A percentile compares a stretch with the other conserved stretches of the same genome.
Conservation (phyloP, 768 basidiomycete genomes). For the Melanogaster broomeanus region DNA sequence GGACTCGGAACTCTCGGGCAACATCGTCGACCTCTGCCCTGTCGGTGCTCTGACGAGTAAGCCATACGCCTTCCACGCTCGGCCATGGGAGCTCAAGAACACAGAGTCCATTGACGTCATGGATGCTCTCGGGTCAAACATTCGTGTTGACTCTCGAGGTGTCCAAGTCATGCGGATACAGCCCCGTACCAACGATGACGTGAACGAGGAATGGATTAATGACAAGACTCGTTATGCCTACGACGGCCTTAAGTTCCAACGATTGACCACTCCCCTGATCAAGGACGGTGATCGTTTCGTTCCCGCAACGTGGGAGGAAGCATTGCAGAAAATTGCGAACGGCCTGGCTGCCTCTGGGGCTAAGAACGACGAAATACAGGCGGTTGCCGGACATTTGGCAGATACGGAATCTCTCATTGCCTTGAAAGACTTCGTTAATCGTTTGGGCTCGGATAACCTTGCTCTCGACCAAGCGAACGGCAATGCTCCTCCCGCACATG, state of each 20-base stretch:
- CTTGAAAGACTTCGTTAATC: slow-evolving; percentile 91
- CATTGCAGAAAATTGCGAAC: slow-evolving; percentile 72
- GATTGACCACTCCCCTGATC: slow-evolving; percentile 88
- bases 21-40: slow-evolving; percentile 95
- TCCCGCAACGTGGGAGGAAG: slow-evolving; percentile 88
- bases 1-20: slow-evolving; percentile 97
- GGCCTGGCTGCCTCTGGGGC: slow-evolving; percentile 83
- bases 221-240: slow-evolving; percentile 98
- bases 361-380: slow-evolving; percentile 90
- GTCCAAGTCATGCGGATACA: slow-evolving; percentile 97
- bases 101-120: slow-evolving; percentile 96
- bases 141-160: slow-evolving; percentile 93
- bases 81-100: slow-evolving; percentile 98
- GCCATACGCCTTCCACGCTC: slow-evolving; percentile 96
- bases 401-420: slow-evolving; percentile 94
- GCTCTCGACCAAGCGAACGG: slow-evolving; percentile 76
- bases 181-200: slow-evolving; percentile 93
- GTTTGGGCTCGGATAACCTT: slow-evolving; percentile 93
- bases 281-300: slow-evolving; percentile 94
- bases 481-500: slow-evolving; percentile 66
- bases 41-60: slow-evolving; percentile 98
- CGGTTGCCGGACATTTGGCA: slow-evolving; percentile 88
- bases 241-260: slow-evolving; percentile 94
- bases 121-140: slow-evolving; percentile 96
- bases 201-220: slow-evolving; percentile 99